These are phyloP conservation scores for Schizosaccharomyces osmophilus DNA, from an alignment of 805 yeast species.

Conservation along the genomic window DNA sequence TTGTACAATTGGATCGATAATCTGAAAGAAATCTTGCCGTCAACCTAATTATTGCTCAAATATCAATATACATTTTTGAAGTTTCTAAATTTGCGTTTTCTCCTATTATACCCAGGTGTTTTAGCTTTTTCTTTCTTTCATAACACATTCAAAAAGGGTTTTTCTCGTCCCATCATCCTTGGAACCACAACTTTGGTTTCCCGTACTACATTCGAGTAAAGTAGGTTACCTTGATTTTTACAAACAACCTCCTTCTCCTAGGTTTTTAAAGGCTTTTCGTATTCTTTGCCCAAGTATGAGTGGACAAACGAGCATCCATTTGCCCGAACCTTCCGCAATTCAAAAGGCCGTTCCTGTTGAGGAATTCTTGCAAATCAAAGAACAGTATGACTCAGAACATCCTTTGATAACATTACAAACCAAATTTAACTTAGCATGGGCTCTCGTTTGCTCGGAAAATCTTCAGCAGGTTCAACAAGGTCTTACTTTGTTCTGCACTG, in stretches of 20 bases:
- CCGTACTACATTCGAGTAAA: no score
- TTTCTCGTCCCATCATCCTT: no score
- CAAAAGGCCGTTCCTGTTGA: background rate
- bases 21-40: no score
- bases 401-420: slow-evolving; percentile 50
- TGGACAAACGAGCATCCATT: background rate
- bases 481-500: slow-evolving; percentile 41
- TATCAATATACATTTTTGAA: no score
- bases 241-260: no score
- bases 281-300: no score
- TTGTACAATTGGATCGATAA: no score
- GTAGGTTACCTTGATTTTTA: no score
- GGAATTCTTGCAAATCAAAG: background rate
- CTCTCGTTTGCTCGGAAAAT: slow-evolving; percentile 47
- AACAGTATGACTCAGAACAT: slow-evolving; percentile 43
- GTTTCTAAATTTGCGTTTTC: background rate
- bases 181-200: no score
- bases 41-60: no score
- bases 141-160: no score
- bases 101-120: background rate
- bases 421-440: slow-evolving; percentile 91
- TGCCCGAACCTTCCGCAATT: background rate
- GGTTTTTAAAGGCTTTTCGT: no score
- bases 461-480: slow-evolving; percentile 54
- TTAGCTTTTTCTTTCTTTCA: background rate